A percentile compares a stretch with the other conserved stretches of the same genome.
Evolutionary conservation across 768 basidiomycete species (phyloP).

Genomic region (Tylopilus intermedius): DNA sequence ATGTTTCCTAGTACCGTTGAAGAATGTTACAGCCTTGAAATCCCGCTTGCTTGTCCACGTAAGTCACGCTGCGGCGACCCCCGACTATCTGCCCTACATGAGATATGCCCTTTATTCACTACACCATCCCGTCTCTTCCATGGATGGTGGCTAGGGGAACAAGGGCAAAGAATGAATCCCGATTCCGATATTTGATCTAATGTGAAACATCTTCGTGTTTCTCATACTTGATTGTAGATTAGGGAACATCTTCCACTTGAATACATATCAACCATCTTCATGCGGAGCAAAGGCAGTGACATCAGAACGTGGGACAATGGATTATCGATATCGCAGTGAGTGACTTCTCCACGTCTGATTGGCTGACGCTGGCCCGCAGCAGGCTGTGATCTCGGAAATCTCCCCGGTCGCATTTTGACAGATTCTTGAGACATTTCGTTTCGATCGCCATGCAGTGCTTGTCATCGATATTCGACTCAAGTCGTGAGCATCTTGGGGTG

Average conservation of each 20-base stretch:
- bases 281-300: neutral
- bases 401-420: constrained; percentile 11
- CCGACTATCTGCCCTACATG: neutral
- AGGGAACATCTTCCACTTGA: constrained; percentile 18
- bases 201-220: constrained; percentile 20
- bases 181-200: constrained; percentile 5
- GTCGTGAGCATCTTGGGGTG: no score
- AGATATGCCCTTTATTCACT: constrained; percentile 66
- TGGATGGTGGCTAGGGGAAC: constrained; percentile 79
- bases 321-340: neutral
- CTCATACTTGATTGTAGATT: constrained; percentile 12
- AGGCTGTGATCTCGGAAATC: neutral
- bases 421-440: neutral
- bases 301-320: neutral
- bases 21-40: constrained; percentile 19
- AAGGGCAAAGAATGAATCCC: constrained; percentile 59
- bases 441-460: constrained; percentile 3
- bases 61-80: neutral
- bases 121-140: constrained; percentile 45
- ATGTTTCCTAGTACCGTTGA: constrained; percentile 13
- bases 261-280: neutral
- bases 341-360: constrained; percentile 1
- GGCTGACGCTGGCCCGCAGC: neutral
- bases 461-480: neutral
- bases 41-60: constrained; percentile 9